Base-by-base conservation (phyloP, 108 stramenopile genomes). In the Phaeodactylum tricornutum region DNA sequence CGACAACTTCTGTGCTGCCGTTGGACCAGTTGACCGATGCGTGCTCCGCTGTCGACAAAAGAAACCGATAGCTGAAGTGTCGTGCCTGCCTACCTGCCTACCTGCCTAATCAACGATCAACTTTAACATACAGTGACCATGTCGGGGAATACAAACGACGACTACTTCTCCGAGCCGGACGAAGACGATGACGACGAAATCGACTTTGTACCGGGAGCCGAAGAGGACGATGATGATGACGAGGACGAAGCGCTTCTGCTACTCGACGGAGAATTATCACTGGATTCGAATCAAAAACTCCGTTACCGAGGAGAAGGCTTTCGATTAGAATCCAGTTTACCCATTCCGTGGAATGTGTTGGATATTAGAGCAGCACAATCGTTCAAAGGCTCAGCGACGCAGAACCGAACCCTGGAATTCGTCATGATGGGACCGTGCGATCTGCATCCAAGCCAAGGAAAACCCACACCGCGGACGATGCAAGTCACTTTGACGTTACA, bases 171-270 rank as follows among this genome's bases (percentile, higher is more conserved):
- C 29, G 47, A 48, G 20, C 27, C 38, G 2, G 52, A 48, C 4
- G 47, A 48, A 3, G 47, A 48, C 6, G 47, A 48, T 6, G 47
- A 48, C 14, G 47, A 48, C 12, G 47, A 48, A 48, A 31, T 32
- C 8, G 47, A 48, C n/a, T 48, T 48, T 48, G 28, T 48, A n/a
- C 47, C 47, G 24, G 47, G 45, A 5, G 26, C 7, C 4, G 45
- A 46, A 20, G 45, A 30, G 15, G 26, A 28, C n/a, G 47, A 48
- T 12, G 47, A 48, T 16, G 47, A 48, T 31, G 44, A 45, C 24
- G 44, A 45, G n/a, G 44, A 23, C 15, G 47, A 41, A 20, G 39
- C 39, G 39, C 30, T 48, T 4, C 47, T 31, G 15, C 32, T 48
- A 31, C 47, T 48, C n/a, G 47, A 48, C 29, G 47, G 47, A n/a